Percentiles rank a stretch among this genome's conserved stretches.
Conservation (phyloP, 1,284 basidiomycete genomes). For the Pyrrhoderma noxium region DNA sequence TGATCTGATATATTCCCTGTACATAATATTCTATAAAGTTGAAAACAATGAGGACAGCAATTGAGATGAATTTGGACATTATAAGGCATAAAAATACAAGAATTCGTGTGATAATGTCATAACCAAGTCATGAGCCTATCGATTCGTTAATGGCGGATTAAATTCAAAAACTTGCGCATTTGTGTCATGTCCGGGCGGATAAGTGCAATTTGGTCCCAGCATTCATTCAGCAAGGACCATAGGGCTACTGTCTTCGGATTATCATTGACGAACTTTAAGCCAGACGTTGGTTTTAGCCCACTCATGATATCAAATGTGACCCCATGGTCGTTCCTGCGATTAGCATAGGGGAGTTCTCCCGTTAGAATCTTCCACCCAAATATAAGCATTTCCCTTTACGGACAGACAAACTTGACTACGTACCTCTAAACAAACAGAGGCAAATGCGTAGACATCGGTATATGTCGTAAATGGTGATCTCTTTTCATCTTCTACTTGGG, state of each 20-base stretch:
- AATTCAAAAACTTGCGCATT: constrained; percentile 9
- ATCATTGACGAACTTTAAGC: constrained; percentile 18
- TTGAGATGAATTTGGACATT: no score
- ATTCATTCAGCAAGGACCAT: constrained; percentile 35
- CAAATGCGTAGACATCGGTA: constrained; percentile 53
- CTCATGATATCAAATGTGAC: constrained; percentile 47
- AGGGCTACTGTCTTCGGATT: constrained; percentile 27
- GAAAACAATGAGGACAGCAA: no score
- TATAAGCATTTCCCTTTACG: background rate
- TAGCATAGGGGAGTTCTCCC: constrained; percentile 42
- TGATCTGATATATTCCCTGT: no score
- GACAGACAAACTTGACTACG: constrained; percentile 4
- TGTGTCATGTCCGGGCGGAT: constrained; percentile 10
- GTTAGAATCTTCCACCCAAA: constrained; percentile 36
- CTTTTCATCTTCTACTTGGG: constrained; percentile 38
- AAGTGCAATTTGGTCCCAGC: constrained; percentile 31
- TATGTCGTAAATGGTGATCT: constrained; percentile 35
- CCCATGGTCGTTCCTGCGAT: constrained; percentile 45
- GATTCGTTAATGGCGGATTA: background rate
- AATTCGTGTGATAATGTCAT: no score
- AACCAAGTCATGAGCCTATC: no score
- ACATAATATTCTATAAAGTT: no score
- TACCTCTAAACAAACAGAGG: constrained; percentile 50
- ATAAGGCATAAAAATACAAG: no score
- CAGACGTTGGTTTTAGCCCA: constrained; percentile 38